Conservation (phyloP, 768 basidiomycete species). For the Favolaschia claudopus region DNA sequence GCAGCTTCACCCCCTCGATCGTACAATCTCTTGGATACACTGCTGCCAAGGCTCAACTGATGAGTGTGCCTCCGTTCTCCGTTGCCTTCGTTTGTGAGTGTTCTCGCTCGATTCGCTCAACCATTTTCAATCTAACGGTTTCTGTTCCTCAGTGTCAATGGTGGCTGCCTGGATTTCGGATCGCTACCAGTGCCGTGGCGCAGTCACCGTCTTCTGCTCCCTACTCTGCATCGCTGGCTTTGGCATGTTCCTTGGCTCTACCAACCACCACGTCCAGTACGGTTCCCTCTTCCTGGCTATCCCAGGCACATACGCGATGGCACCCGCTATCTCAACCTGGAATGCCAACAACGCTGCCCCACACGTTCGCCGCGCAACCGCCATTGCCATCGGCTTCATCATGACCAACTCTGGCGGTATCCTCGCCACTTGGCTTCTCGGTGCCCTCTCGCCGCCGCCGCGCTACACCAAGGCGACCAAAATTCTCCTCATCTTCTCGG, state of each 20-base stretch:
- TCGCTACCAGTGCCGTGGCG: conserved; percentile 34
- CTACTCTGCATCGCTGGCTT: conserved; percentile 45
- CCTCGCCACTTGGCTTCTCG: conserved; percentile 52
- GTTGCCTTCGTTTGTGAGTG: conserved; percentile 39
- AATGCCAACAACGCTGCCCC: conserved; percentile 59
- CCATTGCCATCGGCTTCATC: conserved; percentile 51
- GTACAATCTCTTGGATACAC: conserved; percentile 56
- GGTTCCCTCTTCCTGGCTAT: conserved; percentile 55
- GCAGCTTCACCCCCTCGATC: conserved; percentile 67
- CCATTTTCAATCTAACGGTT: neutral
- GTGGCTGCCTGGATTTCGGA: conserved; percentile 34
- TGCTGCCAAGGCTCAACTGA: conserved; percentile 53
- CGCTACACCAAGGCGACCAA: conserved; percentile 45
- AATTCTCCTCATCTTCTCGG: conserved; percentile 28
- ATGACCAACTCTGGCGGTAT: conserved; percentile 53
- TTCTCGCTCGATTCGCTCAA: neutral
- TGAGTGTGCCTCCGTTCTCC: conserved; percentile 55
- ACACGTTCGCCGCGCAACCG: conserved; percentile 54
- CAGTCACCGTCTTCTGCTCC: conserved; percentile 39
- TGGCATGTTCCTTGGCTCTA: conserved; percentile 46
- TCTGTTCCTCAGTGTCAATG: conserved; percentile 29
- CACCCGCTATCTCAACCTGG: conserved; percentile 54
- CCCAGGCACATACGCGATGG: conserved; percentile 47
- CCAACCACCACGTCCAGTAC: conserved; percentile 43
- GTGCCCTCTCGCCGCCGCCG: conserved; percentile 44